These are phyloP conservation scores for Rhododendron mucronatum DNA, from an alignment of 148 eudicot species.

Conservation along the genomic window DNA sequence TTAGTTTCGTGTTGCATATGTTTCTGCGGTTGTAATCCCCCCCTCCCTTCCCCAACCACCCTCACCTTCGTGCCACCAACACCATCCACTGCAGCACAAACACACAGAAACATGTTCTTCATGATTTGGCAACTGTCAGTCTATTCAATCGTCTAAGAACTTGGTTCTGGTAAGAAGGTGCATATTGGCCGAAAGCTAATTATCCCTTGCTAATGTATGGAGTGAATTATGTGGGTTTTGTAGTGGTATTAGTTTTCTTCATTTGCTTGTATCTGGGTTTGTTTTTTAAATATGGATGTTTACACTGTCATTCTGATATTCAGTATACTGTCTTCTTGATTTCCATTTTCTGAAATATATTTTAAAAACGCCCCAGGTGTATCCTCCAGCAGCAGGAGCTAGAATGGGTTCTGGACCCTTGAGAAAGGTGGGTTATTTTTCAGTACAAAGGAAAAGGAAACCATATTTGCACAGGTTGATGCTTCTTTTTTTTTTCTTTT, in stretches of 20 bases:
- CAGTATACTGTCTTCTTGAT: not conserved
- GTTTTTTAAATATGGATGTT: not conserved
- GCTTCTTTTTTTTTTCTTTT: not conserved
- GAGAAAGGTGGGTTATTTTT: slow-evolving; percentile 36
- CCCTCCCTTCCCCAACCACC: not conserved
- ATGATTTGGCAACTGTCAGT: not conserved
- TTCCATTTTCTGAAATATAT: slow-evolving; percentile 1
- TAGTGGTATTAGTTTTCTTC: not conserved
- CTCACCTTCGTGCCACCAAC: not conserved
- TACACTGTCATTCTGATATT: not conserved
- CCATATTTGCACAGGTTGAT: not conserved
- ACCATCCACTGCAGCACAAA: not conserved
- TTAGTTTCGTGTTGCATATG: not conserved
- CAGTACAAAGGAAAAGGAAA: not conserved
- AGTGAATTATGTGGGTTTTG: not conserved
- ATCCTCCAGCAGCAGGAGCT: slow-evolving; percentile 25
- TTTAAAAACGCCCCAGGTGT: slow-evolving; percentile 20
- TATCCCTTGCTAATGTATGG: not conserved
- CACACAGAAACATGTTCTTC: not conserved
- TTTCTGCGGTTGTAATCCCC: not conserved
- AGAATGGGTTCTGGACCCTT: slow-evolving; percentile 43
- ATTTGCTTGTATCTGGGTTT: not conserved
- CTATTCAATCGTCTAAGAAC: not conserved
- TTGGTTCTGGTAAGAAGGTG: not conserved
- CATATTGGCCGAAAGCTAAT: not conserved